Percentiles rank a stretch among this genome's conserved stretches.
These are phyloP conservation scores for Debaryomycetaceae sp. DNA, from an alignment of 1,139 yeast genomes.

Conservation along the genomic window DNA sequence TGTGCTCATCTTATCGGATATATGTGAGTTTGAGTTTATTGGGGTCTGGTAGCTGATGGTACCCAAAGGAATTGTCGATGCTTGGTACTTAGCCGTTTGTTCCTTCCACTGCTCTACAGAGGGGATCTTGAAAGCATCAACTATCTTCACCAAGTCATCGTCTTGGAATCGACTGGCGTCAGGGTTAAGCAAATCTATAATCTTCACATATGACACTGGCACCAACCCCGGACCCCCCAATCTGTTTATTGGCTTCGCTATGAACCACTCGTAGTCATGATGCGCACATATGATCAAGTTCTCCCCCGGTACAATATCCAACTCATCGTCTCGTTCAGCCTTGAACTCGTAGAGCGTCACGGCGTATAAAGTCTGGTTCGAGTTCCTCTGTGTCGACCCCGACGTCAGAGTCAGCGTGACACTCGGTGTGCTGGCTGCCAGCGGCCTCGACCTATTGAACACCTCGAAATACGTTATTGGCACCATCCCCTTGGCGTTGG, in stretches of 20 bases:
- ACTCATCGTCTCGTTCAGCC: constrained; percentile 88
- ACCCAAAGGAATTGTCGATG: constrained; percentile 81
- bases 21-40: constrained; percentile 38
- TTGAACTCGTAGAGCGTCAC: constrained; percentile 69
- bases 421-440: constrained; percentile 1
- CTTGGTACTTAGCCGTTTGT: constrained; percentile 88
- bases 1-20: constrained; percentile 24
- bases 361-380: constrained; percentile 43
- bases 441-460: constrained; percentile 56
- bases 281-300: constrained; percentile 92
- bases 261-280: constrained; percentile 95
- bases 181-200: constrained; percentile 65
- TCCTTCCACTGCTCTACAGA: constrained; percentile 95
- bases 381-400: constrained; percentile 10
- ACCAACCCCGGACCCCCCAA: constrained; percentile 97
- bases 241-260: constrained; percentile 92
- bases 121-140: constrained; percentile 69
- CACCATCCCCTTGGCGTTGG: constrained; percentile 77
- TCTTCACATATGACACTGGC: constrained; percentile 85
- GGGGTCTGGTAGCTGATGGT: constrained; percentile 30
- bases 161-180: constrained; percentile 24
- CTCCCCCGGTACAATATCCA: constrained; percentile 82
- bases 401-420: constrained; percentile 1
- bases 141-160: constrained; percentile 33
- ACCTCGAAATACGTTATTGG: constrained; percentile 83